Conservation (phyloP, 2,329 filamentous ascomycete species). For the Penicillium decumbens region DNA sequence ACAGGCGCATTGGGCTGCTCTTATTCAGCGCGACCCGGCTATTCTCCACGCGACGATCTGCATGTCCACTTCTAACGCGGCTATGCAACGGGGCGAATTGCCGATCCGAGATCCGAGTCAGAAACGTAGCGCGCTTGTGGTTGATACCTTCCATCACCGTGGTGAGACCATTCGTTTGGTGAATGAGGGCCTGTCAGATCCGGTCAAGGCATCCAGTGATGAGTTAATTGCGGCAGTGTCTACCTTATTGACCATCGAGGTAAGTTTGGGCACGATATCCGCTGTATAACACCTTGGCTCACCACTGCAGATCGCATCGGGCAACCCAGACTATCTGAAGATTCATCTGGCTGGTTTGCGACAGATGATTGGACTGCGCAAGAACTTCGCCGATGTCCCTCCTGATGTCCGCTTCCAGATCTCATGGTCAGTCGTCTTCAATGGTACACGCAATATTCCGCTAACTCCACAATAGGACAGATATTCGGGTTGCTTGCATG, state of each 20-base stretch:
- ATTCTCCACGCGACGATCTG: slow-evolving; percentile 38
- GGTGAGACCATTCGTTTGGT: slow-evolving; percentile 40
- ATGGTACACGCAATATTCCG: not conserved
- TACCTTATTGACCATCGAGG: slow-evolving; percentile 39
- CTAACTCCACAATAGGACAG: slow-evolving; percentile 30
- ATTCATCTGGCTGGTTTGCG: slow-evolving; percentile 39
- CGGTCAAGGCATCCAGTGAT: slow-evolving; percentile 38
- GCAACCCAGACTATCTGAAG: slow-evolving; percentile 38
- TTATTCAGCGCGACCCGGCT: slow-evolving; percentile 36
- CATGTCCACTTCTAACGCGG: slow-evolving; percentile 36
- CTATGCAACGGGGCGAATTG: slow-evolving; percentile 32
- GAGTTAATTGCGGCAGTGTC: slow-evolving; percentile 39
- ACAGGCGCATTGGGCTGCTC: slow-evolving; percentile 34
- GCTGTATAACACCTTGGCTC: not conserved
- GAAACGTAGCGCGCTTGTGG: slow-evolving; percentile 29
- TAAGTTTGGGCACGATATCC: slow-evolving; percentile 14
- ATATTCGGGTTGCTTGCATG: slow-evolving; percentile 41
- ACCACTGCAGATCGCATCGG: slow-evolving; percentile 33
- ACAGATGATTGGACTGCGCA: slow-evolving; percentile 38
- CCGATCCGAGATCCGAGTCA: slow-evolving; percentile 33
- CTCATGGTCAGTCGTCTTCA: slow-evolving; percentile 30
- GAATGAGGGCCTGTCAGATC: slow-evolving; percentile 37
- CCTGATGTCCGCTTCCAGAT: slow-evolving; percentile 38
- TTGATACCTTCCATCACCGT: slow-evolving; percentile 38
- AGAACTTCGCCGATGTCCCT: slow-evolving; percentile 37